Evolutionary conservation across 371 early-diverging fungal species (phyloP).

Genomic region (Haplosporangium sp.): DNA sequence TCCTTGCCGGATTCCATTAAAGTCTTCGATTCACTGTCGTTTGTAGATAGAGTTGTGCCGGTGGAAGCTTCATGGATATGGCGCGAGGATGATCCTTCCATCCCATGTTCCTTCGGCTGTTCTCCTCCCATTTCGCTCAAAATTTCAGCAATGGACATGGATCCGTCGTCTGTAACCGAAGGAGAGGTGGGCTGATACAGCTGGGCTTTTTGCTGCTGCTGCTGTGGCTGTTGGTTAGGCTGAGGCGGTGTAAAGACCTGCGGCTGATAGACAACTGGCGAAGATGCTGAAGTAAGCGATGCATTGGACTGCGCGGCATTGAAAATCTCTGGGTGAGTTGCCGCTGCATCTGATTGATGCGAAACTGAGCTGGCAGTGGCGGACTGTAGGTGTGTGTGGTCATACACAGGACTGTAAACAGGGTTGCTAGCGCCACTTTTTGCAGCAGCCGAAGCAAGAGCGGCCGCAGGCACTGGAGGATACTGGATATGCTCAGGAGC

Average conservation of each 20-base stretch:
- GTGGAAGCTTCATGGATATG: slow-evolving; percentile 33
- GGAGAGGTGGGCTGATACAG: slow-evolving; percentile 5
- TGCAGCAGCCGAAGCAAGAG: neutral
- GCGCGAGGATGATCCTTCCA: slow-evolving; percentile 8
- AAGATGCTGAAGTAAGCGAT: neutral
- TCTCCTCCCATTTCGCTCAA: slow-evolving; percentile 16
- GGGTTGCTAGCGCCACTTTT: neutral
- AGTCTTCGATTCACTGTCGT: slow-evolving; percentile 27
- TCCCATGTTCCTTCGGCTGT: neutral
- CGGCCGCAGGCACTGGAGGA: neutral
- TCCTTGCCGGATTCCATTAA: slow-evolving; percentile 27
- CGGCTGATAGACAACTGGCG: slow-evolving; percentile 27
- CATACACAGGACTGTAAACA: neutral
- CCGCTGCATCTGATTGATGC: neutral
- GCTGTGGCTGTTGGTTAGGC: slow-evolving; percentile 9
- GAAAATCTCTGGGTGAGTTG: slow-evolving; percentile 11
- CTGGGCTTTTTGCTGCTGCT: slow-evolving; percentile 8
- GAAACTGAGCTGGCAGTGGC: neutral
- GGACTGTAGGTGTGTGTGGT: neutral
- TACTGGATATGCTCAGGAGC: slow-evolving; percentile 1
- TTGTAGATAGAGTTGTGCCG: slow-evolving; percentile 19
- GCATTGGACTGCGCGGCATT: slow-evolving; percentile 8
- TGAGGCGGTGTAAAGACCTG: slow-evolving; percentile 11
- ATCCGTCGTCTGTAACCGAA: neutral
- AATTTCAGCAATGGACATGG: slow-evolving; percentile 27